Conservation (phyloP, 225 moss, liverwort and hornwort species). For the Marchantia polymorpha region DNA sequence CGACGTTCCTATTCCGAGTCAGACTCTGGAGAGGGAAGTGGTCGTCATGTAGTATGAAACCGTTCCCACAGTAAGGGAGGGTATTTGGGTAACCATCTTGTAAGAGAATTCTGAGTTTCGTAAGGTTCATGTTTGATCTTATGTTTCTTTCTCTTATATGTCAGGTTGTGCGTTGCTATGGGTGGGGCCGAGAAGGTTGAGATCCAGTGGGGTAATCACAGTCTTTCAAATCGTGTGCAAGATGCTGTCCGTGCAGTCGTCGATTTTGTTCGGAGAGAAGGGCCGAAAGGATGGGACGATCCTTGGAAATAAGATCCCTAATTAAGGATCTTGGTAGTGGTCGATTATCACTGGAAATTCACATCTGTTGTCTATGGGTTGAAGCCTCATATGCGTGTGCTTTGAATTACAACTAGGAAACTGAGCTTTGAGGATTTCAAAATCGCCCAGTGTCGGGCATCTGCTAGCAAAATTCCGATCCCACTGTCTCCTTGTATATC, state of each 20-base stretch:
- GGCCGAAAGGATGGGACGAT: constrained; percentile 99
- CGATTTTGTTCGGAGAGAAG: constrained; percentile 74
- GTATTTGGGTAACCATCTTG: no score
- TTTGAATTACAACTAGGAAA: constrained; percentile 1
- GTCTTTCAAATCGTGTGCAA: constrained; percentile 89
- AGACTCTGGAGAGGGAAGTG: no score
- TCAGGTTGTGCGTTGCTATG: constrained; percentile 88
- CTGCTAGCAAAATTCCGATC: neutral
- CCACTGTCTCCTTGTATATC: neutral
- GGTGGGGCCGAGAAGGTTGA: constrained; percentile 92
- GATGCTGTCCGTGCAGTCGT: constrained; percentile 80
- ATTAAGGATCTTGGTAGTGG: neutral
- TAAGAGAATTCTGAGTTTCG: no score
- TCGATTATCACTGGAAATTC: neutral
- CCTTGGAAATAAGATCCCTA: constrained; percentile 52
- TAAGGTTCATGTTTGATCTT: no score
- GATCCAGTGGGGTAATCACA: constrained; percentile 84
- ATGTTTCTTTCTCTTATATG: no score
- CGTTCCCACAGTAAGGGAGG: no score
- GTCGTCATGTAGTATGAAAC: no score
- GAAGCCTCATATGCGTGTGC: constrained; percentile 2
- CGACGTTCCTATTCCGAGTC: no score
- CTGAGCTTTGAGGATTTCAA: neutral
- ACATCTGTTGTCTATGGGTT: neutral
- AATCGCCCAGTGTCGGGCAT: neutral